Evolutionary conservation across 306 rosid species (phyloP), one percentile per base, ranked within the genome.

Genomic region (Acacia confusa): DNA sequence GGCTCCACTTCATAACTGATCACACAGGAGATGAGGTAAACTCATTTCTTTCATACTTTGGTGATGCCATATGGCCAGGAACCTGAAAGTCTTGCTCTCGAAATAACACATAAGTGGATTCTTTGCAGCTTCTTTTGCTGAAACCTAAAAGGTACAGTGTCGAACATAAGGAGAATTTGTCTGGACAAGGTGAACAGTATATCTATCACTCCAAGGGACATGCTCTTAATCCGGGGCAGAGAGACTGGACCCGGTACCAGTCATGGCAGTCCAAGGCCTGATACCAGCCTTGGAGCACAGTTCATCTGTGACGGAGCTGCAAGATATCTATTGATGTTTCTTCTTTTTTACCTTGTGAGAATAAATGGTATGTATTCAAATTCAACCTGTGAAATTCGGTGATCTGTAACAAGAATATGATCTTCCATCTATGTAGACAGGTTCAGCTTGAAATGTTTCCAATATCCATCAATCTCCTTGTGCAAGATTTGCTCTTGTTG

Each of bases 121-220:
- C 36, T 69, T 82, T 80, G 86, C 97, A 95, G 99, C 97, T 95
- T 86, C 89, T 93, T 83, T 85, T 95, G 87, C 86, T 95, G 79
- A 93, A 87, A 80, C 99, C 99, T 12, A 84, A 86, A 81, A 89
- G 97, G 85, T 95, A 95, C 17, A 92, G 96, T 64, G 14, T 92
- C 53, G 99, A 95, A 41, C 99, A 95, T 86, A 92, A 80, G 74
- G 85, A 95, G 73, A 95, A 95, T 76, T 92, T 95, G 81, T 87
- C 99, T 9, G 99, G 99, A 78, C 94, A 95, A 77, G 99, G 99
- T 17, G 98, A 95, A 24, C 89, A 90, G 76, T 80, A 65, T 43
- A 95, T 95, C 79, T 93, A 93, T 90, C 99, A 93, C 79, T 95
- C 98, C 85, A 95, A 93, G 86, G 99, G 99, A 48, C 99, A 95